A percentile compares a stretch with the other conserved stretches of the same genome.
Conservation (phyloP, 345 rosid genomes). For the Salix koriyanagi region DNA sequence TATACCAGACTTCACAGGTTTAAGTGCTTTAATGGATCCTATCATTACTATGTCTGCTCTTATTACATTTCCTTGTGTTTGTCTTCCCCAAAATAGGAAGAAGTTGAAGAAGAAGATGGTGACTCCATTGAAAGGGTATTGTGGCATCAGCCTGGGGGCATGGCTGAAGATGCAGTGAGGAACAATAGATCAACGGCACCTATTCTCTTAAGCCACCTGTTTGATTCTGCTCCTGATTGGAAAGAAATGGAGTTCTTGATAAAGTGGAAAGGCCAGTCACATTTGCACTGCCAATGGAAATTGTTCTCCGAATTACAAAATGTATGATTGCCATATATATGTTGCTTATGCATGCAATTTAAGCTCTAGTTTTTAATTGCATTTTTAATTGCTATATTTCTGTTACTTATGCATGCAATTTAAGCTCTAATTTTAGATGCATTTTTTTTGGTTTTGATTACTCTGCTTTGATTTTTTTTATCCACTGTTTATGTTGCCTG, state of each 20-base stretch:
- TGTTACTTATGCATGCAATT: background rate
- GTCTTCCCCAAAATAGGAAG: slow-evolving; percentile 53
- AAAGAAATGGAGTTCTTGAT: slow-evolving; percentile 85
- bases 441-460: background rate
- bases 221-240: slow-evolving; percentile 82
- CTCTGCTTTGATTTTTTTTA: background rate
- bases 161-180: slow-evolving; percentile 63
- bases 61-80: background rate
- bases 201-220: slow-evolving; percentile 61
- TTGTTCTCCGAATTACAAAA: slow-evolving; percentile 72
- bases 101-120: slow-evolving; percentile 89
- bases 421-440: background rate
- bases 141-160: slow-evolving; percentile 94
- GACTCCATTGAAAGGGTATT: slow-evolving; percentile 92
- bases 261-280: slow-evolving; percentile 99
- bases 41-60: background rate
- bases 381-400: no score
- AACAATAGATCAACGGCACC: slow-evolving; percentile 69
- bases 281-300: slow-evolving; percentile 98
- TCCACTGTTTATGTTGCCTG: slow-evolving; percentile 8
- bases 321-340: slow-evolving; percentile 41
- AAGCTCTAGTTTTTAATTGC: background rate
- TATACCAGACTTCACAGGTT: background rate
- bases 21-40: background rate
- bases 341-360: background rate